phyloP scores from a whole-genome alignment of 2,329 filamentous ascomycete genomes.

The Thielaviopsis musarum region DNA sequence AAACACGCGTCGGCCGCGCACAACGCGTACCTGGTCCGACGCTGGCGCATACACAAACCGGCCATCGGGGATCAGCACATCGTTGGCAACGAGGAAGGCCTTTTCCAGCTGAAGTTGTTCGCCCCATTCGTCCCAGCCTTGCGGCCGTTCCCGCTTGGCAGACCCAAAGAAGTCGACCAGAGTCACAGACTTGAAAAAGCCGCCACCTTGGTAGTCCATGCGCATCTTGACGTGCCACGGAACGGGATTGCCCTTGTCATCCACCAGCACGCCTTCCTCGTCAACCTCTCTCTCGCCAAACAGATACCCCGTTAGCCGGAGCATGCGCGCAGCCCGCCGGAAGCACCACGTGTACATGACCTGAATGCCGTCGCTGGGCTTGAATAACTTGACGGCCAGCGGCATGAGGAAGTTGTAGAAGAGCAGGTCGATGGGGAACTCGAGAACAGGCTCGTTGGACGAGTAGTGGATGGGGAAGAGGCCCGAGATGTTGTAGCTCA shows the following conservation, averaged over 20 bases:
- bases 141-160: neutral
- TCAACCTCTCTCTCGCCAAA: slow-evolving; percentile 70
- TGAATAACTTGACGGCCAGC: slow-evolving; percentile 65
- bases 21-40: slow-evolving; percentile 86
- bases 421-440: slow-evolving; percentile 84
- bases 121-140: neutral
- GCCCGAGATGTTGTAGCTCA: slow-evolving; percentile 47
- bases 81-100: slow-evolving; percentile 27
- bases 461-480: slow-evolving; percentile 89
- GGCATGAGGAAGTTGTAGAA: slow-evolving; percentile 98
- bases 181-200: neutral
- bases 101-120: slow-evolving; percentile 21
- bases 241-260: slow-evolving; percentile 29
- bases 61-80: slow-evolving; percentile 51
- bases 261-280: slow-evolving; percentile 56
- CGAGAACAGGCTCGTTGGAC: slow-evolving; percentile 77
- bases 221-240: slow-evolving; percentile 15
- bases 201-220: neutral
- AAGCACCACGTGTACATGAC: slow-evolving; percentile 95
- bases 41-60: slow-evolving; percentile 82
- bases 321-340: slow-evolving; percentile 58
- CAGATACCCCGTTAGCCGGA: slow-evolving; percentile 81
- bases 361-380: slow-evolving; percentile 70
- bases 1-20: slow-evolving; percentile 69
- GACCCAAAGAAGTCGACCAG: neutral